phyloP scores from a whole-genome alignment of 768 basidiomycete genomes.

The Sarcodon aspratus region DNA sequence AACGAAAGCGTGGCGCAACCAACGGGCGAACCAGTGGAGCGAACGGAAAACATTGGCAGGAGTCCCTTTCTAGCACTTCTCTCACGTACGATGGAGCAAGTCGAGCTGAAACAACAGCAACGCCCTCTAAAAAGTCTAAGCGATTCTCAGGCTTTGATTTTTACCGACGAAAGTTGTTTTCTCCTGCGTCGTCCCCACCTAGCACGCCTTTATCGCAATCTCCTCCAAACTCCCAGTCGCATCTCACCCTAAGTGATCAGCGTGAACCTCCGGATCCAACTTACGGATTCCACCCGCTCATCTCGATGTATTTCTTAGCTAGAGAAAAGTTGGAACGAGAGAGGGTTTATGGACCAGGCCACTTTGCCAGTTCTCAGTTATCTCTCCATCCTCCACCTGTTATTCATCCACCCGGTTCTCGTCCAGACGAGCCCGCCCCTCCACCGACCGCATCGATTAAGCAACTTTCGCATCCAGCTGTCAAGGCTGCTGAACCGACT shows the following conservation, averaged over 20 bases:
- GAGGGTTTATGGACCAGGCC: slow-evolving; percentile 83
- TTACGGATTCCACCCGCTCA: slow-evolving; percentile 84
- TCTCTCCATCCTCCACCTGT: slow-evolving; percentile 31
- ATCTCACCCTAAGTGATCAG: slow-evolving; percentile 34
- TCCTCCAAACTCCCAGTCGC: slow-evolving; percentile 47
- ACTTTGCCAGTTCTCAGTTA: slow-evolving; percentile 88
- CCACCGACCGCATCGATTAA: slow-evolving; percentile 12
- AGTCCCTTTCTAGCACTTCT: slow-evolving; percentile 55
- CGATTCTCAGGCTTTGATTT: slow-evolving; percentile 96
- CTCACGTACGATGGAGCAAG: slow-evolving; percentile 38
- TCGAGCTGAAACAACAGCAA: slow-evolving; percentile 7
- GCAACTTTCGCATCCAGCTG: slow-evolving; percentile 18
- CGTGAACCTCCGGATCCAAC: slow-evolving; percentile 67
- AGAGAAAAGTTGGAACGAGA: slow-evolving; percentile 95
- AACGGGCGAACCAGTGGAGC: slow-evolving; percentile 24
- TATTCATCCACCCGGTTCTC: slow-evolving; percentile 3
- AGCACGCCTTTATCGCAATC: slow-evolving; percentile 45
- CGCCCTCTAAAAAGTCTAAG: slow-evolving; percentile 47
- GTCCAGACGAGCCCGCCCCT: slow-evolving; percentile 9
- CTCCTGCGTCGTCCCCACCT: slow-evolving; percentile 35
- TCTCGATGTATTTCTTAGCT: slow-evolving; percentile 94
- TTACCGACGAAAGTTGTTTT: slow-evolving; percentile 82
- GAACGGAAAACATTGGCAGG: slow-evolving; percentile 34
- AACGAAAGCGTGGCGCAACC: slow-evolving; percentile 37
- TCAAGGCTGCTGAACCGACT: slow-evolving; percentile 22